Conservation (phyloP, 176 grass and related monocot species). For the Avena atlantica region DNA sequence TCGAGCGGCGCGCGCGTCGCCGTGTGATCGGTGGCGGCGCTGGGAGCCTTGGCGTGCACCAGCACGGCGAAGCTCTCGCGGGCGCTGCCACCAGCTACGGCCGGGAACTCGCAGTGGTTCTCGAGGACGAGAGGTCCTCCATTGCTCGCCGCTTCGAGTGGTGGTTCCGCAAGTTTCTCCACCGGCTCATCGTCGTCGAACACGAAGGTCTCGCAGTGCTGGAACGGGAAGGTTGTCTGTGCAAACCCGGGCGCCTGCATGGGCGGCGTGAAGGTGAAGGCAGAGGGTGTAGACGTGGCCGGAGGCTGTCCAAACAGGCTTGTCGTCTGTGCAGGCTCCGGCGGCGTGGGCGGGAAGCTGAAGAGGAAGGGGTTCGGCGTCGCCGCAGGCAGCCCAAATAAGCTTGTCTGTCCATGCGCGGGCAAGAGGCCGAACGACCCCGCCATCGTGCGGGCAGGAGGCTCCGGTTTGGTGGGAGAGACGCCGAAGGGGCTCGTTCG, state of each 20-base stretch:
- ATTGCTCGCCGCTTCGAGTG: neutral
- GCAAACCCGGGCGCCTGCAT: no score
- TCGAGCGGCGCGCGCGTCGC: conserved; percentile 59
- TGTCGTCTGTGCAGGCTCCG: neutral
- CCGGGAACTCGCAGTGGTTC: conserved; percentile 55
- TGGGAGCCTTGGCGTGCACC: conserved; percentile 62
- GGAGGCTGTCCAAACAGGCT: neutral
- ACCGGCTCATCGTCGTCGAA: conserved; percentile 55
- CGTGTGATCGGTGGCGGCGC: neutral
- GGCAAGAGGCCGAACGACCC: neutral
- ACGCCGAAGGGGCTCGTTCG: conserved; percentile 34
- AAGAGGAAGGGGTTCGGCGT: neutral
- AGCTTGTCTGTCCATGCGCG: neutral
- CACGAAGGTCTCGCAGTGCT: neutral
- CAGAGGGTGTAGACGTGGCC: no score
- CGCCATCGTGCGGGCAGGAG: neutral
- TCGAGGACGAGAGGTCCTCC: conserved; percentile 35
- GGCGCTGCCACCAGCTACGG: conserved; percentile 30
- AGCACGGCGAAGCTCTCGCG: conserved; percentile 57
- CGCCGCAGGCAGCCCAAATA: neutral
- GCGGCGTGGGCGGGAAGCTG: conserved; percentile 4
- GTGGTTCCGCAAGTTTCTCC: neutral
- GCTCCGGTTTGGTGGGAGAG: neutral
- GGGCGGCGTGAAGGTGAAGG: no score
- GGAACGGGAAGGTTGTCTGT: neutral